These are phyloP conservation scores for Phytophthora kernoviae DNA, from an alignment of 352 stramenopile species.

Conservation along the genomic window DNA sequence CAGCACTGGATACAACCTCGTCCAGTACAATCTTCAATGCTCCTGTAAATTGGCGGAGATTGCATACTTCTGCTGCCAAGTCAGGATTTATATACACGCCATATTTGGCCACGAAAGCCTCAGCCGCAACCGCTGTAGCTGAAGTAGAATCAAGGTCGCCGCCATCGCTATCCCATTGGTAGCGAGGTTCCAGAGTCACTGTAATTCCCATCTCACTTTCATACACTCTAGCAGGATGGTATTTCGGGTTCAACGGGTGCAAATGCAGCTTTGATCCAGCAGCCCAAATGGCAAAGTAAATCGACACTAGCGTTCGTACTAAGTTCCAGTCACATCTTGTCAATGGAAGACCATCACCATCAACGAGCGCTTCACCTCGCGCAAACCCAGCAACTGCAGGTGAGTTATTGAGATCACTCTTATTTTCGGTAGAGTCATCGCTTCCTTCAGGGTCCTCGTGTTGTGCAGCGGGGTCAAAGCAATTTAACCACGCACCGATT, in stretches of 20 bases:
- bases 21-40: slow-evolving; percentile 76
- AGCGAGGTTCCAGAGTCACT: slow-evolving; percentile 46
- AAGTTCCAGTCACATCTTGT: slow-evolving; percentile 85
- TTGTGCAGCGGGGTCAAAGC: slow-evolving; percentile 77
- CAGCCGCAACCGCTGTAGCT: slow-evolving; percentile 47
- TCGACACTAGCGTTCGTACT: slow-evolving; percentile 77
- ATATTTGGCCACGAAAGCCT: slow-evolving; percentile 82
- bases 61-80: slow-evolving; percentile 81
- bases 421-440: slow-evolving; percentile 31
- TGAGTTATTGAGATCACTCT: slow-evolving; percentile 27
- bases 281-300: slow-evolving; percentile 76
- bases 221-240: slow-evolving; percentile 43
- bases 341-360: slow-evolving; percentile 79
- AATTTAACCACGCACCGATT: slow-evolving; percentile 71
- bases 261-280: slow-evolving; percentile 56
- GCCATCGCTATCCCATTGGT: slow-evolving; percentile 26
- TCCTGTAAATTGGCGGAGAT: slow-evolving; percentile 61
- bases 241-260: slow-evolving; percentile 40
- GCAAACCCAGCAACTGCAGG: slow-evolving; percentile 45
- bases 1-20: slow-evolving; percentile 79
- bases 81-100: slow-evolving; percentile 86
- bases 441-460: slow-evolving; percentile 44
- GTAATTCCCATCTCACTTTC: slow-evolving; percentile 71
- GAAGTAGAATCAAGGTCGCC: slow-evolving; percentile 4
- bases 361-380: slow-evolving; percentile 70